Percentiles rank a stretch among this genome's conserved stretches.
Evolutionary conservation across 495 filamentous ascomycete species (phyloP).

Genomic region (Podospora pseudopauciseta): DNA sequence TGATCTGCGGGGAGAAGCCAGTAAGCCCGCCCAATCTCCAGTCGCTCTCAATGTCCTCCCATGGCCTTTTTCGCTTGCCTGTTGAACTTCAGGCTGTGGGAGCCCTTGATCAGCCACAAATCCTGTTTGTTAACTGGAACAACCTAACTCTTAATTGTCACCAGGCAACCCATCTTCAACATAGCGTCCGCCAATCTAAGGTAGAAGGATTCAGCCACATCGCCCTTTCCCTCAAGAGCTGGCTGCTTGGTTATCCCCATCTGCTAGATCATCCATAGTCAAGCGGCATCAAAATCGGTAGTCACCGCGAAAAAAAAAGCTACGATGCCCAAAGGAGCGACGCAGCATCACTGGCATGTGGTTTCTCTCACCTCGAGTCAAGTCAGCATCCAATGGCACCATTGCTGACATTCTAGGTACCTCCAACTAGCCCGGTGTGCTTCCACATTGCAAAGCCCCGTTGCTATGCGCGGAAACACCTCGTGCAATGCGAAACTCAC

Average conservation of each 20-base stretch:
- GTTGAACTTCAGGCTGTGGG: background rate
- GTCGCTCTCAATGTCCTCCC: background rate
- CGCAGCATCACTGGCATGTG: constrained; percentile 18
- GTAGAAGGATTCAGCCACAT: background rate
- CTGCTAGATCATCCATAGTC: background rate
- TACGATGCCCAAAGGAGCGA: constrained; percentile 4
- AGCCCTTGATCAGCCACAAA: background rate
- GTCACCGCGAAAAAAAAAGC: background rate
- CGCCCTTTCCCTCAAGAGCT: background rate
- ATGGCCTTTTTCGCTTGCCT: background rate
- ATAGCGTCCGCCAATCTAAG: background rate
- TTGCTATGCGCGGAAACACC: constrained; percentile 9
- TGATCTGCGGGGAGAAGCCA: background rate
- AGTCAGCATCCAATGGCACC: background rate
- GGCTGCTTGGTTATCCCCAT: background rate
- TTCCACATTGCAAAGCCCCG: constrained; percentile 12
- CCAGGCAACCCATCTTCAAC: background rate
- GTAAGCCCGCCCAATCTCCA: background rate
- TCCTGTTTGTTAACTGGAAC: background rate
- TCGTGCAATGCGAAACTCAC: constrained; percentile 10
- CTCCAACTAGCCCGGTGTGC: constrained; percentile 13
- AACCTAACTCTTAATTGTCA: background rate
- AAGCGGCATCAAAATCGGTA: background rate
- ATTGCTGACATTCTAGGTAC: background rate
- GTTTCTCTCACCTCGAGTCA: background rate